Base-by-base conservation (phyloP, 768 basidiomycete genomes). In the Tricholoma matsutake region DNA sequence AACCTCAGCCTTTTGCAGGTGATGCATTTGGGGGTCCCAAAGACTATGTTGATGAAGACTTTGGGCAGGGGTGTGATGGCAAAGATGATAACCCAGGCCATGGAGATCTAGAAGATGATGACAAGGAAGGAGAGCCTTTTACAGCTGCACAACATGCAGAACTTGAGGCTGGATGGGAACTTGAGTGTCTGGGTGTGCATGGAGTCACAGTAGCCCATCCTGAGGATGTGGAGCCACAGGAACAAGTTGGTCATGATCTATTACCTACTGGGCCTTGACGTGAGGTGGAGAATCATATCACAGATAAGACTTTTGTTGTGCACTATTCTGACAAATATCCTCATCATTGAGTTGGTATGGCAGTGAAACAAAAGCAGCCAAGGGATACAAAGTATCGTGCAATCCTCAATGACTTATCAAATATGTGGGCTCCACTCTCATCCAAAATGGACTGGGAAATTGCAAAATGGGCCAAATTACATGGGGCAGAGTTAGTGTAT, bases 401-500 rank as follows among this genome's bases (percentile, higher is more conserved):
- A 9, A 16, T 39, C 31, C n/a, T 63, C 9, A 18, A 57, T 20
- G 22, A 49, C 32, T 10, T 43, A 0, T 3, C 37, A 1, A 72
- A 69, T 55, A 43, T 18, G 0, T 72, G 61, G 49, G 68, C 73
- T 10, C 79, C 74, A 0, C 79, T 80, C 63, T 16, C 20, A 0
- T 77, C 74, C 0, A 25, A 71, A 18, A 31, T 77, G 1, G 76
- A 79, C 39, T 81, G 75, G 76, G 75, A 76, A 52, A 31, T 81
- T 49, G 78, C 73, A 2, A 57, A 59, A 13, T 79, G 79, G 78
- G 77, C 75, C 3, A 80, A 78, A 59, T 53, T 73, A 1, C 63
- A 66, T 0, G 76, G 76, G 0, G 61, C 72, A 0, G 68, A n/a
- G n/a, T n/a, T n/a, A n/a, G n/a, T n/a, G n/a, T n/a, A n/a, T n/a